Conservation (phyloP, 192 early-diverging fungal genomes). For the Coemansia reversa region DNA sequence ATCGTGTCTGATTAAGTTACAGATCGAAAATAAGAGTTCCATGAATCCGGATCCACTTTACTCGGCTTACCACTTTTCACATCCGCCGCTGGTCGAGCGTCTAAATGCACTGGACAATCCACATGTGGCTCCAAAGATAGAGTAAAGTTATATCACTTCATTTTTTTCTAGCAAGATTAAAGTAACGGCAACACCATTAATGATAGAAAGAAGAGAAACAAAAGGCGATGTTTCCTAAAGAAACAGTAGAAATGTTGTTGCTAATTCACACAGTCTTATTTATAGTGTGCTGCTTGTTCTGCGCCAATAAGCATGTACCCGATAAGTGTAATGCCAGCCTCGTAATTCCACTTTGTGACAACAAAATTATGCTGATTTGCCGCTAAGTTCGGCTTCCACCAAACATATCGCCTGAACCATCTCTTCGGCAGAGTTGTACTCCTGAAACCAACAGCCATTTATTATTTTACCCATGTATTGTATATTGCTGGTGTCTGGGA, state of each 20-base stretch:
- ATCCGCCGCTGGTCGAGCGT: constrained; percentile 90
- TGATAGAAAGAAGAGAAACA: no score
- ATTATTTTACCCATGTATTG: neutral
- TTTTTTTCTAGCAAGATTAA: neutral
- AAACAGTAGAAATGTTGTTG: no score
- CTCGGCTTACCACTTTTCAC: constrained; percentile 88
- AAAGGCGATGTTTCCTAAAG: no score
- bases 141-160: constrained; percentile 19
- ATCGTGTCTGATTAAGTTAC: constrained; percentile 83
- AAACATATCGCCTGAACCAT: neutral
- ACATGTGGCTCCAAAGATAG: constrained; percentile 49
- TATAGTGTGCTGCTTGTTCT: no score
- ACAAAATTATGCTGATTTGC: neutral
- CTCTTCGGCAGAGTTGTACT: neutral
- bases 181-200: no score
- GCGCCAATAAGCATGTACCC: no score
- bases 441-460: neutral
- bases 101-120: constrained; percentile 62
- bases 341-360: no score
- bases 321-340: no score
- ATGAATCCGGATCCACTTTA: constrained; percentile 86
- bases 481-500: neutral
- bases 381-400: neutral
- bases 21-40: constrained; percentile 83
- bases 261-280: no score